Evolutionary conservation across 306 rosid genomes (phyloP).

Genomic region (Vigna reflexopilosa): DNA sequence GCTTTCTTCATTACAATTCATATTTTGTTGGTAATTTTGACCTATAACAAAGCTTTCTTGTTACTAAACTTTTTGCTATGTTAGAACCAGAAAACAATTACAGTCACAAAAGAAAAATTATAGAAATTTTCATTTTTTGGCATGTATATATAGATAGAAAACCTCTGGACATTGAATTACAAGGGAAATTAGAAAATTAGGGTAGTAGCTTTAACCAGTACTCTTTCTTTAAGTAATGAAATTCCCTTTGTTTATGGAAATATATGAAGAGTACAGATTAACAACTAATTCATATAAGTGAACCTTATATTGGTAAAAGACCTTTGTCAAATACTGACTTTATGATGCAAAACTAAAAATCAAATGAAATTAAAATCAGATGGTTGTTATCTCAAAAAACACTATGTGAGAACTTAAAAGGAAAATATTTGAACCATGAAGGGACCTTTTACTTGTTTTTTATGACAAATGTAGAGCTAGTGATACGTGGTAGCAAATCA

Average conservation of each 20-base stretch:
- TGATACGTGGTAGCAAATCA: not conserved
- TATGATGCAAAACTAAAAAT: not conserved
- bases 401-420: not conserved
- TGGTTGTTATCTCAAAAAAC: not conserved
- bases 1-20: not conserved
- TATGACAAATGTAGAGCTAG: not conserved
- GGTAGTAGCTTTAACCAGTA: not conserved
- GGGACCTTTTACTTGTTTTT: conserved; percentile 1
- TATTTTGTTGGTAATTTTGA: not conserved
- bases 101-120: not conserved
- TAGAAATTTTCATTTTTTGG: not conserved
- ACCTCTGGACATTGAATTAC: too few relatives aligned
- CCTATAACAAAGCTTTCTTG: not conserved
- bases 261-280: not conserved
- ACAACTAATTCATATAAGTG: not conserved
- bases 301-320: conserved; percentile 1
- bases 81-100: not conserved
- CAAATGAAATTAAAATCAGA: not conserved
- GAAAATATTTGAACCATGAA: not conserved
- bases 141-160: too few relatives aligned
- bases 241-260: not conserved
- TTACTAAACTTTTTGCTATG: not conserved
- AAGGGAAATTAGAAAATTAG: not conserved
- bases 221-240: not conserved
- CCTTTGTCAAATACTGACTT: conserved; percentile 20